Evolutionary conservation across 1,284 basidiomycete species (phyloP).

Genomic region (Stereum hirsutum): DNA sequence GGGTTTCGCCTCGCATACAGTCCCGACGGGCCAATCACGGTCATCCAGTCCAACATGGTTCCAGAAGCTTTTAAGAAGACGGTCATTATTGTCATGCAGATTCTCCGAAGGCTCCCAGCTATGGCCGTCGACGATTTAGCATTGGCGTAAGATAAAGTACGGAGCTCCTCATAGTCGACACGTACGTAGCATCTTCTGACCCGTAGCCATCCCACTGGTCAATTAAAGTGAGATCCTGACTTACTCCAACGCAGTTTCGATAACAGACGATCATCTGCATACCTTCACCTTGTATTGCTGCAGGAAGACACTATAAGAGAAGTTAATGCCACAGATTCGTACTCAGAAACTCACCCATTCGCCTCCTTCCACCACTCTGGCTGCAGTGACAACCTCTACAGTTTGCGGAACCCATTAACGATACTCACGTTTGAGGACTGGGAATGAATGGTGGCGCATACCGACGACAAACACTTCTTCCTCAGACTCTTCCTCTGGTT

Average conservation of each 20-base stretch:
- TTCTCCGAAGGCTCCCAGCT: constrained; percentile 64
- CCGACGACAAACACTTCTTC: constrained; percentile 44
- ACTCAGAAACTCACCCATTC: constrained; percentile 30
- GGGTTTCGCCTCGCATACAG: constrained; percentile 27
- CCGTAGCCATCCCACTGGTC: constrained; percentile 41
- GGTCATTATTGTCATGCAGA: constrained; percentile 37
- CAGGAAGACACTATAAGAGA: not conserved
- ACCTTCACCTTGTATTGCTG: constrained; percentile 15
- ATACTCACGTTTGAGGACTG: constrained; percentile 15
- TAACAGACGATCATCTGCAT: not conserved
- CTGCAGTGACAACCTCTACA: constrained; percentile 45
- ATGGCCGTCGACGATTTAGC: not conserved
- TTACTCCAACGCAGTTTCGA: not conserved
- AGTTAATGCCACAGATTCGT: not conserved
- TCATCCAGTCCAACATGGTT: constrained; percentile 46
- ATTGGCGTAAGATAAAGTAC: not conserved
- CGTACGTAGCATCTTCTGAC: constrained; percentile 40
- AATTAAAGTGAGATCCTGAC: constrained; percentile 14
- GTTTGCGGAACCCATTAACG: not conserved
- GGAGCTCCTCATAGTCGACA: too few species aligned
- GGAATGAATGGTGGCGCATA: constrained; percentile 18
- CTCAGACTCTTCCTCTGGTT: constrained; percentile 11
- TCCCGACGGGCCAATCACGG: constrained; percentile 37
- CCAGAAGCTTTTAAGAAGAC: constrained; percentile 57
- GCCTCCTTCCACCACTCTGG: constrained; percentile 31